Percentiles rank a stretch among this genome's conserved stretches.
phyloP scores from a whole-genome alignment of 129 eudicot species.

The Arctium minus region DNA sequence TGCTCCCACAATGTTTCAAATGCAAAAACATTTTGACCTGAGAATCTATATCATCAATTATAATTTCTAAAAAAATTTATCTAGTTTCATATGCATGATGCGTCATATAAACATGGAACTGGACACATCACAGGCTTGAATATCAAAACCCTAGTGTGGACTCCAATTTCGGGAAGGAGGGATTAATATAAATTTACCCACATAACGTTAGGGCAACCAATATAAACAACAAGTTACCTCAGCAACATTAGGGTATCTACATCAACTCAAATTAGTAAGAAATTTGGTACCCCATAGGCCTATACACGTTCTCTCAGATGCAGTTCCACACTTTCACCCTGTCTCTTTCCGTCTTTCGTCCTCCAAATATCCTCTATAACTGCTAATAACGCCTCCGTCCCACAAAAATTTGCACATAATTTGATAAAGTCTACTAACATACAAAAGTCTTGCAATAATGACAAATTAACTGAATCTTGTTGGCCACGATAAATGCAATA shows the following conservation, averaged over 20 bases:
- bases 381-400: neutral
- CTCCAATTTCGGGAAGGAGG: neutral
- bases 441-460: neutral
- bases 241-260: neutral
- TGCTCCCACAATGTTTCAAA: no score
- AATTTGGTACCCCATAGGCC: neutral
- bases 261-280: neutral
- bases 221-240: neutral
- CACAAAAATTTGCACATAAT: neutral
- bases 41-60: neutral
- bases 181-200: neutral
- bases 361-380: neutral
- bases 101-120: neutral
- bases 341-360: neutral
- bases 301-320: neutral
- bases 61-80: neutral
- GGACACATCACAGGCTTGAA: neutral
- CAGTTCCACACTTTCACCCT: neutral
- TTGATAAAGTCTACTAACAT: neutral
- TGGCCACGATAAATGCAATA: neutral
- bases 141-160: neutral
- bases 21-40: neutral
- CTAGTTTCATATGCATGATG: neutral
- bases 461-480: neutral
- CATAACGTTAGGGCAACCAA: neutral